Base-by-base conservation (phyloP, 2,329 filamentous ascomycete species). In the Chaetomiaceae sp. region DNA sequence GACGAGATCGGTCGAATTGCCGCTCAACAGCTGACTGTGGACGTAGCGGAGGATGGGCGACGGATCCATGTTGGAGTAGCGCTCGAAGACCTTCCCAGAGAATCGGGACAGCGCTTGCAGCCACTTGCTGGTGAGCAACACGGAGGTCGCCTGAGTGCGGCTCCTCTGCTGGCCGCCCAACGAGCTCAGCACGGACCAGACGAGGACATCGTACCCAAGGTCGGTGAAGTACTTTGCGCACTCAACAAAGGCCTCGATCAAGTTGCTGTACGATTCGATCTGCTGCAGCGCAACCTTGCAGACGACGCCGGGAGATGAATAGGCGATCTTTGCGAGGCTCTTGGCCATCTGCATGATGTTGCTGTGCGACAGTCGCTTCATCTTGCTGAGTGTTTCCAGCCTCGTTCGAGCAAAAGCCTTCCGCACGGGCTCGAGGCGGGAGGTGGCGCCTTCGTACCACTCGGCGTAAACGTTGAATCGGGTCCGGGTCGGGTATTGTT, bases 211-310 rank as follows among this genome's bases (percentile, higher is more conserved):
- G 67, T 96, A 96, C 0, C 89, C 92, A 34, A 99, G 75, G 51
- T 89, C 85, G 1, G 92, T 96, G 63, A 97, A 96, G 68, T 96
- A 96, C 63, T 89, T 87, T 36, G 89, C 91, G 65, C 91, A 96
- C 67, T 96, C 91, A 14, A 97, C 91, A 57, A 99, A 89, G 5
- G 90, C 89, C 57, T 96, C 89, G 53, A 96, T 96, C 56, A 99
- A 80, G 66, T 97, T 99, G 66, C 88, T 88, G 68, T 99, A 99
- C 0, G 88, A 86, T 69, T 99, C 91, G 55, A 96, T 89, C 69
- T 96, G 91, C 58, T 85, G 85, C 54, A 99, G 83, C 6, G 91
- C 90, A 53, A 92, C 88, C 64, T 85, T 85, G 73, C 96, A 96
- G 22, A 97, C 91, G 53, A 96, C 81, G 23, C 92, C 92, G 1